Percentiles rank a stretch among this genome's conserved stretches.
Evolutionary conservation across 176 grass and related monocot genomes (phyloP).

Genomic region (Chrysopogon serrulatus): DNA sequence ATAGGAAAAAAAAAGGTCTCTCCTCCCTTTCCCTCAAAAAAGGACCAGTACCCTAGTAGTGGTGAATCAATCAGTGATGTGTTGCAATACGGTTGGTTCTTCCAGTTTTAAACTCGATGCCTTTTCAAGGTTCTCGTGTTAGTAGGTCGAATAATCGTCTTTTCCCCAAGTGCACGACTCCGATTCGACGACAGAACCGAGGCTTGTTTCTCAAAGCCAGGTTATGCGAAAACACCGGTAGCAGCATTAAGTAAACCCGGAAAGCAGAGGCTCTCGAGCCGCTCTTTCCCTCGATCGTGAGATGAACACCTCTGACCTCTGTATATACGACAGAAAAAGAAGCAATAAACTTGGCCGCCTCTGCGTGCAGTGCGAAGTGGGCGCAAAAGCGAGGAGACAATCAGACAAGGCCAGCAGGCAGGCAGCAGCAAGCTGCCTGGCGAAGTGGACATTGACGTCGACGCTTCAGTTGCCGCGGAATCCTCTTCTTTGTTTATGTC

Average conservation of each 20-base stretch:
- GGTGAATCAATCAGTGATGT: background rate
- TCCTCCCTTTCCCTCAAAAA: background rate
- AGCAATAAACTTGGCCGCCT: background rate
- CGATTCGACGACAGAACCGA: background rate
- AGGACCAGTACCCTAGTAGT: background rate
- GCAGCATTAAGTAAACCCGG: too few species aligned
- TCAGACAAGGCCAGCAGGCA: background rate
- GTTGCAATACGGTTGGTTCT: background rate
- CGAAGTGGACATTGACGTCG: slow-evolving; percentile 14
- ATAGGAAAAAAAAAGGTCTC: background rate
- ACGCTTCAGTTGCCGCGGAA: slow-evolving; percentile 27
- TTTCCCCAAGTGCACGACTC: background rate
- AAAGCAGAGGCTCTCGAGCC: background rate
- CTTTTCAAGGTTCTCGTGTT: background rate
- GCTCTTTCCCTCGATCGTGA: background rate
- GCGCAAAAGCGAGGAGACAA: slow-evolving; percentile 11
- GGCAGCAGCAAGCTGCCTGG: background rate
- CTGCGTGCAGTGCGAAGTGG: background rate
- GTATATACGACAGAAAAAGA: background rate
- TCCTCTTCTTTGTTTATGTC: background rate
- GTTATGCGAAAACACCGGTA: background rate
- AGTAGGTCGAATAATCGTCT: background rate
- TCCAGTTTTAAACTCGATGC: background rate
- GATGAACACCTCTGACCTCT: background rate
- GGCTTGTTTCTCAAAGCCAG: background rate